phyloP scores from a whole-genome alignment of 2,329 filamentous ascomycete species.

The Aspergillus tanneri region DNA sequence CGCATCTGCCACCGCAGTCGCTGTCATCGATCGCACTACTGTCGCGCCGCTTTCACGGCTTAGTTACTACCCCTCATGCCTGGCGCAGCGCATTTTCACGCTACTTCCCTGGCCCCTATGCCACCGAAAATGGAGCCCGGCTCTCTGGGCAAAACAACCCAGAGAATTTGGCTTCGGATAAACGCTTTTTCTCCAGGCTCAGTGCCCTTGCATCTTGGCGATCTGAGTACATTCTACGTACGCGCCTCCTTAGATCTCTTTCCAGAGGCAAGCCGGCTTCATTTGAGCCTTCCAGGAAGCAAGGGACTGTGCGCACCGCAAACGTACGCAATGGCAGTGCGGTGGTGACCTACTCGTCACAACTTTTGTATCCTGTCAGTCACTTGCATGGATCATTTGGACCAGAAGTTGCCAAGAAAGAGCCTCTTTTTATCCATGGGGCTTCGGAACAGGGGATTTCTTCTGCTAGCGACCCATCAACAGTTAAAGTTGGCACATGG shows the following conservation, averaged over 20 bases:
- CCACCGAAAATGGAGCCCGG: constrained; percentile 45
- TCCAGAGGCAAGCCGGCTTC: constrained; percentile 71
- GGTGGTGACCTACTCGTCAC: constrained; percentile 81
- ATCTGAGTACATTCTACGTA: constrained; percentile 90
- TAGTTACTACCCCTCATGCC: constrained; percentile 87
- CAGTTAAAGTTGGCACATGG: constrained; percentile 77
- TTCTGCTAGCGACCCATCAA: constrained; percentile 75
- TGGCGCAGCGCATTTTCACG: constrained; percentile 92
- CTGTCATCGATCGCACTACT: constrained; percentile 80
- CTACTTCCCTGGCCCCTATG: constrained; percentile 77
- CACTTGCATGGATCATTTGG: constrained; percentile 77
- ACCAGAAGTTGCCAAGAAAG: constrained; percentile 64
- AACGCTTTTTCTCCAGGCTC: constrained; percentile 77
- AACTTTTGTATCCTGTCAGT: constrained; percentile 74
- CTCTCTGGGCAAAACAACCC: constrained; percentile 49
- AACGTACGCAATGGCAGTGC: constrained; percentile 67
- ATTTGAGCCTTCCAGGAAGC: constrained; percentile 53
- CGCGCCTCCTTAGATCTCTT: constrained; percentile 76
- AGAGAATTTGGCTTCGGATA: constrained; percentile 66
- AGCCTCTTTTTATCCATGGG: constrained; percentile 79
- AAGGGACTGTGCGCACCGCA: constrained; percentile 54
- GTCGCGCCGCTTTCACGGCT: constrained; percentile 78
- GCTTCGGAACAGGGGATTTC: constrained; percentile 73
- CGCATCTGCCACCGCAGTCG: constrained; percentile 82
- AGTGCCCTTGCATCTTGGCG: constrained; percentile 88